A percentile compares a stretch with the other conserved stretches of the same genome.
Conservation (phyloP, 495 filamentous ascomycete genomes). For the Lineolata rhizophorae region DNA sequence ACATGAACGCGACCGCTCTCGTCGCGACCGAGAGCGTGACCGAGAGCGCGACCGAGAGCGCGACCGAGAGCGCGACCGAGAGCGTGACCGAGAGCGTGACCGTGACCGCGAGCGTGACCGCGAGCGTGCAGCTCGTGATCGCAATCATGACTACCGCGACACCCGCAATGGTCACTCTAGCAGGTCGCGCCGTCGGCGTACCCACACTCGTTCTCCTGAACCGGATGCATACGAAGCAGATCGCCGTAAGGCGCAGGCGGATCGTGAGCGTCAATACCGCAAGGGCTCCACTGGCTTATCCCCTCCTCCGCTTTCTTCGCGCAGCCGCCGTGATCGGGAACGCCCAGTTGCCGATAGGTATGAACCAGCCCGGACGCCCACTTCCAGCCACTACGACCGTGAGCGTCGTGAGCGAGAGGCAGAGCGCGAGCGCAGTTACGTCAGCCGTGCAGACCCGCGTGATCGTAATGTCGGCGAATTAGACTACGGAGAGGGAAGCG, state of each 20-base stretch:
- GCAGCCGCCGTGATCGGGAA: slow-evolving; percentile 22
- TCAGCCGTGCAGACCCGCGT: slow-evolving; percentile 39
- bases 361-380: slow-evolving; percentile 8
- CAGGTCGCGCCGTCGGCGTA: slow-evolving; percentile 34
- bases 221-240: slow-evolving; percentile 76
- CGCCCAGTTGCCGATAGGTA: slow-evolving; percentile 3
- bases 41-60: slow-evolving; percentile 14
- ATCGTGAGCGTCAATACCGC: slow-evolving; percentile 70
- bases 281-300: slow-evolving; percentile 39
- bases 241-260: slow-evolving; percentile 63
- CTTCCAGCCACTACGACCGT: slow-evolving; percentile 33
- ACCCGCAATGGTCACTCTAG: slow-evolving; percentile 29
- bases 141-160: slow-evolving; percentile 27
- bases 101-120: slow-evolving; percentile 35
- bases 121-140: slow-evolving; percentile 24
- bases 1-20: slow-evolving; percentile 24
- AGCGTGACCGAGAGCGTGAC: slow-evolving; percentile 13
- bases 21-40: slow-evolving; percentile 34
- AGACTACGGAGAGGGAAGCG: slow-evolving; percentile 81
- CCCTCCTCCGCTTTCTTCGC: slow-evolving; percentile 13
- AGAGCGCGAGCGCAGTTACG: slow-evolving; percentile 66
- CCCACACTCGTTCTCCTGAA: slow-evolving; percentile 60
- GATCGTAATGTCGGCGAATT: slow-evolving; percentile 56
- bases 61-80: too few relatives aligned
- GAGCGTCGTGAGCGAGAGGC: slow-evolving; percentile 67